These are phyloP conservation scores for Neurospora sp. DNA, from an alignment of 2,329 filamentous ascomycete genomes.

Conservation along the genomic window DNA sequence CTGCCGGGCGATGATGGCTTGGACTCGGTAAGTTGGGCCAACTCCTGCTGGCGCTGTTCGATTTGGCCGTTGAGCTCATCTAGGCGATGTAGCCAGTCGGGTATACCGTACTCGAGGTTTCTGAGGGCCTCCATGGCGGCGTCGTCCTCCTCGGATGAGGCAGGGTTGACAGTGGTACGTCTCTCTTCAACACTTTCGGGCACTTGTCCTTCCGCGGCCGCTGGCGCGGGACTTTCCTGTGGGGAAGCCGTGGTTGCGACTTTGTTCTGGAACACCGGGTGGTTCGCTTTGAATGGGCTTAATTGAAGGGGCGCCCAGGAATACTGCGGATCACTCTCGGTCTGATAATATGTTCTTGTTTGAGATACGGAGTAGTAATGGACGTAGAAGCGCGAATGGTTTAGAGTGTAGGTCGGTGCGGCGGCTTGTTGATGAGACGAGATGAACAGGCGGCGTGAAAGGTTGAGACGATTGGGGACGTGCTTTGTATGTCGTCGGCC, in stretches of 20 bases:
- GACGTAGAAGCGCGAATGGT: too few species aligned
- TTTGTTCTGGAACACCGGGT: not conserved
- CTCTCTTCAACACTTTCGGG: not conserved
- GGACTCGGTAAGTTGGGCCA: constrained; percentile 32
- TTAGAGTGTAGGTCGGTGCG: not conserved
- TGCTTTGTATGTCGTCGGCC: not conserved
- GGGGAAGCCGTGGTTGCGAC: not conserved
- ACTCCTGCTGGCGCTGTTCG: constrained; percentile 48
- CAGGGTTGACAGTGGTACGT: not conserved
- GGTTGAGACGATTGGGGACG: not conserved
- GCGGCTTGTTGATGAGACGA: not conserved
- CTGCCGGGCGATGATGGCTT: constrained; percentile 3
- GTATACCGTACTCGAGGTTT: constrained; percentile 44
- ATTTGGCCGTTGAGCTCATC: constrained; percentile 53
- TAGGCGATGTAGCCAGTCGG: constrained; percentile 48
- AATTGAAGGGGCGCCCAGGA: not conserved
- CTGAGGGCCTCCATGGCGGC: constrained; percentile 45
- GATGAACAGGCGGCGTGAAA: not conserved
- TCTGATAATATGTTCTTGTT: not conserved
- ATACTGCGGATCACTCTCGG: not conserved
- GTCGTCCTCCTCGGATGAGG: constrained; percentile 17
- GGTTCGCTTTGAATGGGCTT: not conserved
- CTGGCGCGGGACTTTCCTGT: not conserved
- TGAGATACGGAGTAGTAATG: not conserved
- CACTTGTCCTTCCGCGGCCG: not conserved